A percentile compares a stretch with the other conserved stretches of the same genome.
These are phyloP conservation scores for Hemerocallis citrina DNA, from an alignment of 106 monocot species.

Conservation along the genomic window DNA sequence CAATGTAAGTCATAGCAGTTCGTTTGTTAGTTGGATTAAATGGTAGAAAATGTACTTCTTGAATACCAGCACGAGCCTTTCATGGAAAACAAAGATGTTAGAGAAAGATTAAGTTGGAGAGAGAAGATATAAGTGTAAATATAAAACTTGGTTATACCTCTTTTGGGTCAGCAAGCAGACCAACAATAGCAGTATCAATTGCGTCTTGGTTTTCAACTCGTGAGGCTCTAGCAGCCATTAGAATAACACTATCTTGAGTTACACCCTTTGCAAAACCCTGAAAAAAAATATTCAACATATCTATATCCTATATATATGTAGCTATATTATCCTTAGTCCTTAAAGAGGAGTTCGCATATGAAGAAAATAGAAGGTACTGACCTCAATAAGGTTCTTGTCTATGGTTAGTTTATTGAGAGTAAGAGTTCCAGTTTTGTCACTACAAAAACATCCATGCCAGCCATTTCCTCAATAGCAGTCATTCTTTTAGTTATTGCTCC, in stretches of 20 bases:
- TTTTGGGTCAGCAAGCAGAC: constrained; percentile 92
- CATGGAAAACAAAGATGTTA: not conserved
- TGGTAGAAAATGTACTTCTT: constrained; percentile 67
- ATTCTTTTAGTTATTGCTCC: constrained; percentile 91
- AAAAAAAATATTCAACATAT: no score
- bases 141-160: constrained; percentile 38
- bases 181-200: constrained; percentile 91
- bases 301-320: no score
- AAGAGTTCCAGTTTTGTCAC: constrained; percentile 87
- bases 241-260: constrained; percentile 73
- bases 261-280: constrained; percentile 84
- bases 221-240: constrained; percentile 95
- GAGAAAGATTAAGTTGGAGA: no score
- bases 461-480: constrained; percentile 94
- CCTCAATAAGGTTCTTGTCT: constrained; percentile 73
- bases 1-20: constrained; percentile 69
- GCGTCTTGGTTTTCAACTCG: constrained; percentile 96
- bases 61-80: constrained; percentile 66
- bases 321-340: no score
- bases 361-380: constrained; percentile 2
- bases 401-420: constrained; percentile 81
- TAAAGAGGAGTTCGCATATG: not conserved
- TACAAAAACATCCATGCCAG: constrained; percentile 97
- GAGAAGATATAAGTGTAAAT: not conserved
- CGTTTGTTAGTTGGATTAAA: constrained; percentile 80